Evolutionary conservation across 306 rosid genomes (phyloP), one percentile per base, ranked within the genome.

Genomic region (Sesbania bispinosa): DNA sequence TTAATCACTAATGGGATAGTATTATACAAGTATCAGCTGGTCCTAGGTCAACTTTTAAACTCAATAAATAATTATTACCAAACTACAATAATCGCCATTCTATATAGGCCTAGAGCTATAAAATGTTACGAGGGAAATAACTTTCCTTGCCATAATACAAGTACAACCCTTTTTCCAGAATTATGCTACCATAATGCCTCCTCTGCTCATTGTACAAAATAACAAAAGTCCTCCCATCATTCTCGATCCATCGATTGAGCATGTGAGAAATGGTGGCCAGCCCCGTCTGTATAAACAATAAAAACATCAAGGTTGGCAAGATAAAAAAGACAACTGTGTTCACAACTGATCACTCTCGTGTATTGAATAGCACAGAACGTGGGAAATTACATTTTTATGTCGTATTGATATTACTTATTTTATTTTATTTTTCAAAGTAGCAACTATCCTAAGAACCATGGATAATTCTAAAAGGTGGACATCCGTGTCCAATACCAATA

Each of bases 171-270:
- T 68, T 35, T 16, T 27, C 70, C 82, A 59, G 43, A 50, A 45
- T 46, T 15, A 21, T 53, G 58, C 53, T 48, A 65, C 10, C 67
- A 42, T 30, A 61, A 33, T 54, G 67, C 35, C 47, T 57, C 63
- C 26, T 15, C 65, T 67, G 71, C 38, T 64, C 51, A 52, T 83
- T 55, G 51, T 35, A 60, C 58, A 69, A 21, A 23, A 60, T 39
- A 62, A 42, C 38, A 47, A 0, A 10, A 38, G 35, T 63, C 32
- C 62, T 57, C 38, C 66, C 73, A n/a, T 76, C 79, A 78, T 71
- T 80, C 84, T 72, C 90, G 77, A 79, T 85, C 90, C 90, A 85
- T 81, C 4, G 86, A 81, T 77, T 78, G 86, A 67, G 84, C 85
- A 11, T 65, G 92, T 0, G 88, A 80, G 69, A 86, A 86, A 78